Percentiles rank a stretch among this genome's conserved stretches.
Evolutionary conservation across 345 rosid species (phyloP).

Genomic region (Hibiscus tridactylites): DNA sequence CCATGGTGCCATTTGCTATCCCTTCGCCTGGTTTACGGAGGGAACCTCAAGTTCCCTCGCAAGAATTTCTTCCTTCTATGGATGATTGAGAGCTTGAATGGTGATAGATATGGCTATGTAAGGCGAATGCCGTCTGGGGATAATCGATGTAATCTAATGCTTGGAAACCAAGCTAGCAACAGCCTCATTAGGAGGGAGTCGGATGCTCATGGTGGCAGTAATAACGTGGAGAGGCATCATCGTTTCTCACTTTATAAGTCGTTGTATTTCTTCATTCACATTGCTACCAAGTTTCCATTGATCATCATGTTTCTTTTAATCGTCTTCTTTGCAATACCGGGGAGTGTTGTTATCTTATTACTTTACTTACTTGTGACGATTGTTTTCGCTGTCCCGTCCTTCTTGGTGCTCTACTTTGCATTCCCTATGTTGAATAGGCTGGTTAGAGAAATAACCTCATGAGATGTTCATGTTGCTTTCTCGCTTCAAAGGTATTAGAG

Average conservation of each 20-base stretch:
- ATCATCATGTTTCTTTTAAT: slow-evolving; percentile 40
- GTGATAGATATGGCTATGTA: slow-evolving; percentile 22
- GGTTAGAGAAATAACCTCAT: slow-evolving; percentile 40
- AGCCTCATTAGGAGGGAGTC: slow-evolving; percentile 14
- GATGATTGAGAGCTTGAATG: slow-evolving; percentile 70
- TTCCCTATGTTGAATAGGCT: slow-evolving; percentile 55
- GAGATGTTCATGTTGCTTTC: neutral
- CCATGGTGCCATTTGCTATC: slow-evolving; percentile 61
- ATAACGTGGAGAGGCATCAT: slow-evolving; percentile 27
- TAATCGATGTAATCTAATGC: slow-evolving; percentile 22
- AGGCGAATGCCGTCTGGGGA: slow-evolving; percentile 17
- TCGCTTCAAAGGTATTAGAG: neutral
- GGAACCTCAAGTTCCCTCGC: slow-evolving; percentile 43
- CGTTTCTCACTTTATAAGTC: slow-evolving; percentile 37
- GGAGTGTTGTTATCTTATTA: slow-evolving; percentile 43
- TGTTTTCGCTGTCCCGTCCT: slow-evolving; percentile 49
- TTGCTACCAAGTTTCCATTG: slow-evolving; percentile 53
- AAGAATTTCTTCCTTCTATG: slow-evolving; percentile 62
- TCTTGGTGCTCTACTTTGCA: slow-evolving; percentile 47
- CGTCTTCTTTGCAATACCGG: slow-evolving; percentile 47
- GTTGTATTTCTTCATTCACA: slow-evolving; percentile 45
- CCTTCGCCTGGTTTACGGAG: slow-evolving; percentile 37
- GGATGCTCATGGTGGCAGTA: slow-evolving; percentile 11
- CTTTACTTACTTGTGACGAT: slow-evolving; percentile 49
- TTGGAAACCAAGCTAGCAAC: slow-evolving; percentile 22